Conservation (phyloP, 2,329 filamentous ascomycete species). For the Fusarium musae region DNA sequence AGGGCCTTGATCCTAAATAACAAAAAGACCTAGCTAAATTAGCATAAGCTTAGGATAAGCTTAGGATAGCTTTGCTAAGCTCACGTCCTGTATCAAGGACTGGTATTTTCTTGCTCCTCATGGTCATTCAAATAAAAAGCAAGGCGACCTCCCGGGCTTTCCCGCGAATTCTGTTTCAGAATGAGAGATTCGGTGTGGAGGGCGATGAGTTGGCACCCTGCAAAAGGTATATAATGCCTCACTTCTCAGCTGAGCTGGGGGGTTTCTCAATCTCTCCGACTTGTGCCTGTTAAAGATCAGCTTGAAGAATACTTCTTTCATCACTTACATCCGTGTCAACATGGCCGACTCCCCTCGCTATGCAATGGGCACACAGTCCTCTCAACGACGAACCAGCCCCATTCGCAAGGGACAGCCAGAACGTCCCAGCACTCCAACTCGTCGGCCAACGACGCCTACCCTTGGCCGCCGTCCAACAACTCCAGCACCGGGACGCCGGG, state of each 20-base stretch:
- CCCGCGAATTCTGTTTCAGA: background rate
- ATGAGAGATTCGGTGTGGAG: background rate
- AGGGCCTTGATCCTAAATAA: background rate
- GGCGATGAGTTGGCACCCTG: background rate
- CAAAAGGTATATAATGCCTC: conserved; percentile 6
- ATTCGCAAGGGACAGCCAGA: conserved; percentile 25
- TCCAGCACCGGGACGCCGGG: conserved; percentile 21
- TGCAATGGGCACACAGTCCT: conserved; percentile 39
- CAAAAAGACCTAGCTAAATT: background rate
- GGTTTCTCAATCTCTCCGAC: background rate
- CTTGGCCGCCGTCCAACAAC: conserved; percentile 33
- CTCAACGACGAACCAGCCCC: conserved; percentile 33
- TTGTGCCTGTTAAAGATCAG: background rate
- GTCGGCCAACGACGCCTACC: conserved; percentile 31
- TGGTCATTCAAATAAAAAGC: conserved; percentile 4
- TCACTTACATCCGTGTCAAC: background rate
- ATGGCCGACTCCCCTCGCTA: conserved; percentile 34
- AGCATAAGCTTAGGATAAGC: background rate
- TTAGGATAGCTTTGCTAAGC: background rate
- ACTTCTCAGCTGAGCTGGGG: background rate
- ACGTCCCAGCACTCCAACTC: conserved; percentile 27
- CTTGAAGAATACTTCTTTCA: background rate
- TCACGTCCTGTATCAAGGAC: background rate
- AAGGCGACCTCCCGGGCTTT: conserved; percentile 1
- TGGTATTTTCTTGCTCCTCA: background rate